Base-by-base conservation (phyloP, 1,284 basidiomycete genomes). In the Cryptococcus amylolentus region DNA sequence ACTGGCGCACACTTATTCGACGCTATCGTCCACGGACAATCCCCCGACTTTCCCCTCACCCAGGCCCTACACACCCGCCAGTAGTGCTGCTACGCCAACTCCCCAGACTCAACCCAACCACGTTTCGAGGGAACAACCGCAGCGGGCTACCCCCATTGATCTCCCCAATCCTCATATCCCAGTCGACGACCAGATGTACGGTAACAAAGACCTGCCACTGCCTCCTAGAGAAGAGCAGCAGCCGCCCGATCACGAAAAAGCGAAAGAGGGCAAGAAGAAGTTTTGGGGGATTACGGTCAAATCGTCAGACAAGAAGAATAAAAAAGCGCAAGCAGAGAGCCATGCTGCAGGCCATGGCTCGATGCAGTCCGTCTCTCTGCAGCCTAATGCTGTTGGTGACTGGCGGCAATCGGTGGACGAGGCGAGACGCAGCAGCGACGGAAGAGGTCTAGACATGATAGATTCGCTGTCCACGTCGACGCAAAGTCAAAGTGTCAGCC, bases 261-360 rank as follows among this genome's bases (percentile, higher is more conserved):
- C 39, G 14, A 48, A 51, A 5, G 62, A 62, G 31, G 62, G 62
- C 18, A 71, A 67, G 52, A 69, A 69, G 61, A 65, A 64, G 53
- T 68, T 72, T 56, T 70, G 67, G 63, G 67, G 64, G 2, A 67
- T 69, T 56, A 58, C 56, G 39, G 55, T 53, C 35, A n/a, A 35
- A 14, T 39, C 31, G 31, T 35, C 49, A 9, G 64, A 62, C 28
- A 63, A 56, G 49, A 58, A 64, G 42, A 60, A 57, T 9, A 65
- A 61, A 44, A 57, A 52, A 56, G 45, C 58, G 35, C 49, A 58
- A 44, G 61, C 53, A 12, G 62, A 54, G 46, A 42, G 27, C 38
- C 56, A 56, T 12, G 54, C 56, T 38, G 37, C 27, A 6, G 55
- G 51, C 56, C n/a, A 53, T 54, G 44, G 50, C 41, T 4, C 31